Conservation (phyloP, 2,329 filamentous ascomycete species). For the Claviceps sp. region DNA sequence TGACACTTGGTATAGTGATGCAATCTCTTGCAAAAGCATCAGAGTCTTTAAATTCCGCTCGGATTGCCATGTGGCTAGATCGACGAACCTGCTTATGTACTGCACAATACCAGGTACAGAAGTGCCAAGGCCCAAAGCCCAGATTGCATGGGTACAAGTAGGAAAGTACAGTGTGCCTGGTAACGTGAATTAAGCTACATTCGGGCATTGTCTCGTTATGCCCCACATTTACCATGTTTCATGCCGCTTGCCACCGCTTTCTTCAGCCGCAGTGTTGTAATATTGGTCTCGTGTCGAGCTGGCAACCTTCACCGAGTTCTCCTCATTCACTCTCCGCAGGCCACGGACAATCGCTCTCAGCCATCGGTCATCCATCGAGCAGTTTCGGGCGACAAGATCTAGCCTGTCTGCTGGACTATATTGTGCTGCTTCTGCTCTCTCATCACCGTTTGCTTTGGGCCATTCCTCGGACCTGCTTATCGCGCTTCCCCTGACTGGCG, state of each 20-base stretch:
- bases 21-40: no score
- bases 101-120: no score
- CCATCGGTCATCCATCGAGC: background rate
- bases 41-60: no score
- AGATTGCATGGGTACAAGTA: no score
- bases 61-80: no score
- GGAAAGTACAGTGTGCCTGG: background rate
- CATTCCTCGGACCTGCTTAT: slow-evolving; percentile 2
- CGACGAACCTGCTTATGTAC: no score
- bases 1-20: no score
- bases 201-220: background rate
- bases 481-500: background rate
- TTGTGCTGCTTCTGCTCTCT: background rate
- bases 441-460: background rate
- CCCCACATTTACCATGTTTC: background rate
- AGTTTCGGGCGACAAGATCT: background rate
- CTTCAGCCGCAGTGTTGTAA: slow-evolving; percentile 5
- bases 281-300: slow-evolving; percentile 4
- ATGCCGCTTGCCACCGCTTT: slow-evolving; percentile 8
- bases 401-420: background rate
- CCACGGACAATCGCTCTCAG: background rate
- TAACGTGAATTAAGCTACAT: background rate
- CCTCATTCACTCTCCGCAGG: slow-evolving; percentile 1
- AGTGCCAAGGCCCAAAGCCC: no score
- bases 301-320: slow-evolving; percentile 3